A percentile compares a stretch with the other conserved stretches of the same genome.
Evolutionary conservation across 2,329 filamentous ascomycete species (phyloP).

Genomic region (Aspergillus sp.): DNA sequence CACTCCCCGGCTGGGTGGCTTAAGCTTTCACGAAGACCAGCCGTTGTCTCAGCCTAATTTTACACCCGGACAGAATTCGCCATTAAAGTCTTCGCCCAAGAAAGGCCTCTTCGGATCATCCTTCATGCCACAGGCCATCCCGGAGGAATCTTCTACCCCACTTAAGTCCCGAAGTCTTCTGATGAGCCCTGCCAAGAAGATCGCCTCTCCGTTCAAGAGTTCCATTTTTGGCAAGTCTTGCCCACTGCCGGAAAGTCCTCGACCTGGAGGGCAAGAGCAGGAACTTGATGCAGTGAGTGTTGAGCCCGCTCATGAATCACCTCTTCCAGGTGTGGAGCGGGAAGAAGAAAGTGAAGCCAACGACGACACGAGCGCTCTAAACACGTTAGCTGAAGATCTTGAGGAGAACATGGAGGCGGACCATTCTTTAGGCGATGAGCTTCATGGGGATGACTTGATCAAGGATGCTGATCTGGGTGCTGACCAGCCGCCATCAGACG

Average conservation of each 20-base stretch:
- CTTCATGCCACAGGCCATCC: constrained; percentile 31
- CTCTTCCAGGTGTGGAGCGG: constrained; percentile 9
- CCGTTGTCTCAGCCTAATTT: constrained; percentile 18
- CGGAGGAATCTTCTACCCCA: constrained; percentile 33
- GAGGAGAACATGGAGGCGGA: neutral
- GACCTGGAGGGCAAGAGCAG: neutral
- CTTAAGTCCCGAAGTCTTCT: constrained; percentile 35
- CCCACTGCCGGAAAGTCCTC: constrained; percentile 6
- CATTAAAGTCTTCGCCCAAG: constrained; percentile 21
- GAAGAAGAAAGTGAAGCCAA: constrained; percentile 20
- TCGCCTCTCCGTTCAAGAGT: constrained; percentile 39
- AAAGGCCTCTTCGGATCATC: constrained; percentile 34
- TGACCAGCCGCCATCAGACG: too few species aligned
- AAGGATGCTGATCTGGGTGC: too few species aligned
- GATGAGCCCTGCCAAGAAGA: constrained; percentile 45
- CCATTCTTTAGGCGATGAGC: too few species aligned
- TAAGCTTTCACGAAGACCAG: constrained; percentile 9
- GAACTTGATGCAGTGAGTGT: neutral
- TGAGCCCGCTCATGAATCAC: neutral
- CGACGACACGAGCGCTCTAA: neutral
- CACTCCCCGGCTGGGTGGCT: constrained; percentile 14
- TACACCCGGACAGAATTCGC: constrained; percentile 16
- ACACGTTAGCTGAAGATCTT: neutral
- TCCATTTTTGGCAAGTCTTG: constrained; percentile 17
- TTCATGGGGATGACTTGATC: too few species aligned